Base-by-base conservation (phyloP, 306 rosid species). In the Morella rubra region DNA sequence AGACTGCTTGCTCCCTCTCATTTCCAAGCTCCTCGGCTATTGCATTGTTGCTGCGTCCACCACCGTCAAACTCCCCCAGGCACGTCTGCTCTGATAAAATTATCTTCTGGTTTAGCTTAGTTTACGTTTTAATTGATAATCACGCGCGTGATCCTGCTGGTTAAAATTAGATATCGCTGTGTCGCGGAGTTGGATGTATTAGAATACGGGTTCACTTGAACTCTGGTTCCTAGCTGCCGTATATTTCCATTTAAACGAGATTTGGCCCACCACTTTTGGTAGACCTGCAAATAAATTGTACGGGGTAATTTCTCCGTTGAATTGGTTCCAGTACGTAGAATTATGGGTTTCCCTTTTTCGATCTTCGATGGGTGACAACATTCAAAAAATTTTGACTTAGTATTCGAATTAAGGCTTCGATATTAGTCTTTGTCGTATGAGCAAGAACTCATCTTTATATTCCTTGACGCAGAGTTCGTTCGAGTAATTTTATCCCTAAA, bases 61-160 rank as follows among this genome's bases (percentile, higher is more conserved):
- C 85, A 92, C 98, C 80, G 99, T 96, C 85, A 92, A 96, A 83
- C 90, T 96, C 80, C 99, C 99, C 37, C 99, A 96, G 97, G 98
- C 84, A 83, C 47, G 56, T 42, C 22, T 2, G n/a, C 70, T 32
- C 37, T 32, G 37, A 0, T 32, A 2, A 18, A 16, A 18, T 11
- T 5, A 44, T 20, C 16, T 71, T 5, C 10, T 13, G 2, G 14
- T 18, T 32, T 24, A 24, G 7, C 15, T 32, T 71, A 6, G 13
- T 27, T 45, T 44, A 32, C 0, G 8, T 13, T 69, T 22, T 20
- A 7, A 69, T 45, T 18, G 5, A 15, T 37, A 12, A 9, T 22
- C 24, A 19, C 24, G 9, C 5, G 9, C 12, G 0, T 50, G 32
- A 20, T 14, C 70, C 53, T 46, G 41, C 12, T 37, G 20, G 74